Percentiles rank a stretch among this genome's conserved stretches.
These are phyloP conservation scores for Podaxis sp. DNA, from an alignment of 768 basidiomycete species.

Conservation along the genomic window DNA sequence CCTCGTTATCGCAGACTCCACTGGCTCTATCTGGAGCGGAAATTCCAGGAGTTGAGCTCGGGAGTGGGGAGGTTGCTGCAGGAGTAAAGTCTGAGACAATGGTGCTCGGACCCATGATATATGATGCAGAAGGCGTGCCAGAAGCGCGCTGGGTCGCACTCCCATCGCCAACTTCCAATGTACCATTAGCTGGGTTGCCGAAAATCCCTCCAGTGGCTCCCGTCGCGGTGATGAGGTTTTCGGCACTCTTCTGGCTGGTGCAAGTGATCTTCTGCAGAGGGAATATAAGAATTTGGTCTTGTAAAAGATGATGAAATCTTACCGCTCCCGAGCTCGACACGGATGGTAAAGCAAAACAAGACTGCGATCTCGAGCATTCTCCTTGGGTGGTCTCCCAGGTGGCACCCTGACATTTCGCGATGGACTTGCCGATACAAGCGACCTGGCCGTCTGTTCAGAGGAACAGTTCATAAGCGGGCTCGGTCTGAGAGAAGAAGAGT, in stretches of 20 bases:
- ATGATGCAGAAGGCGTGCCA: neutral
- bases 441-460: slow-evolving; percentile 35
- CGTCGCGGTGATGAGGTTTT: slow-evolving; percentile 43
- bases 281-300: neutral
- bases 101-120: neutral
- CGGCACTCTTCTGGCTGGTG: slow-evolving; percentile 48
- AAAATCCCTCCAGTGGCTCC: slow-evolving; percentile 45
- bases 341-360: slow-evolving; percentile 56
- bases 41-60: neutral
- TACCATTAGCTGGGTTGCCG: slow-evolving; percentile 18
- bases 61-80: neutral
- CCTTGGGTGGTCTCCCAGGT: slow-evolving; percentile 37
- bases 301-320: slow-evolving; percentile 18
- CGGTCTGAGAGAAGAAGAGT: neutral
- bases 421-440: slow-evolving; percentile 42
- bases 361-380: slow-evolving; percentile 33
- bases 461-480: neutral
- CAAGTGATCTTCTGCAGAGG: slow-evolving; percentile 44
- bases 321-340: slow-evolving; percentile 45
- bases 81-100: neutral
- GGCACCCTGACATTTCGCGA: slow-evolving; percentile 41
- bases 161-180: neutral
- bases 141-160: neutral
- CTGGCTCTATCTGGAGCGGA: neutral
- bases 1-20: neutral